Evolutionary conservation across 495 filamentous ascomycete genomes (phyloP), one percentile per base, ranked within the genome.

Genomic region (Opeltia flavorubescens): DNA sequence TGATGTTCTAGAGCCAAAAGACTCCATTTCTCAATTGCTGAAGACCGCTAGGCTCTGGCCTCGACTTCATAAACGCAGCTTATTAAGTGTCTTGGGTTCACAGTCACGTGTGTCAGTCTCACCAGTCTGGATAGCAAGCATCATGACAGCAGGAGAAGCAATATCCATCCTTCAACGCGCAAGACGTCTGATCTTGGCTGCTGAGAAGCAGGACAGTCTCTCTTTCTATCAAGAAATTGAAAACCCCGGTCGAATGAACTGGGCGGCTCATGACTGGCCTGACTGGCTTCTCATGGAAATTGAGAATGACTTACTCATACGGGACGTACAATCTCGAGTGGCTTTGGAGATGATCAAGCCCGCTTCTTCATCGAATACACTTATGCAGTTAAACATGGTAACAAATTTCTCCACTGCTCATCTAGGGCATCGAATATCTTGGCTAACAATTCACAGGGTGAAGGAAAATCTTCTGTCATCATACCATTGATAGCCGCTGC

Each of bases 391-490:
- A 28, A 84, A 83, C 53, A 86, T 86, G 81, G 38, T 41, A 26
- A 41, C n/a, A 3, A 5, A n/a, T 1, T 15, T 18, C 18, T 15
- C 7, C 7, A 8, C 34, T 38, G 34, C 34, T 9, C 34, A 9
- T 9, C 34, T 38, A 5, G 8, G 34, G 6, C 7, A 7, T 38
- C 3, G 21, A 7, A 8, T 3, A 7, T 2, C 3, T n/a, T 13
- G 13, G 20, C 38, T 41, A 21, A 41, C 9, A 41, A 8, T 21
- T 9, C 12, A 25, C 15, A 41, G 38, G 82, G 82, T 0, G 71
- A 82, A 55, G 81, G 82, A 0, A 86, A 86, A 51, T 79, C 78
- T 0, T 79, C 79, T 0, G 75, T 83, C 1, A 84, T 87, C 47
- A 69, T 83, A 1, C 80, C 81, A 1, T 71, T 79, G 26, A 70